These are phyloP conservation scores for Gossypium schwendimanii DNA, from an alignment of 441 rosid species.

Conservation along the genomic window DNA sequence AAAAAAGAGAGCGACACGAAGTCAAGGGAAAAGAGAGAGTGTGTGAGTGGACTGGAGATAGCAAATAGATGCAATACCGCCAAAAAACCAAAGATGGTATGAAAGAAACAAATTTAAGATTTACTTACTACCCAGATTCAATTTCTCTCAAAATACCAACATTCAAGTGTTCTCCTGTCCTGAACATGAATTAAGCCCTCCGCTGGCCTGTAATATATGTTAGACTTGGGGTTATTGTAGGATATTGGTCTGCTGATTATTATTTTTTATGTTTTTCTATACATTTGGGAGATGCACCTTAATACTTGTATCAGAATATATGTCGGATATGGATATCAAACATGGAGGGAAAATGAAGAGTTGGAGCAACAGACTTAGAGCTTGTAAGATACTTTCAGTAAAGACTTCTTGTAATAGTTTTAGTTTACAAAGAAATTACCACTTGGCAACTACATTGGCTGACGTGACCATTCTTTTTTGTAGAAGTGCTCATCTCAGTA, in stretches of 20 bases:
- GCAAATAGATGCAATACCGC: background rate
- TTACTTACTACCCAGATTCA: background rate
- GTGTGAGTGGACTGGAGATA: background rate
- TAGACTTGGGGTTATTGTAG: background rate
- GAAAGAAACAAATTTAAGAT: background rate
- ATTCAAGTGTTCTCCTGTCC: background rate
- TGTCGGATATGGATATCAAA: background rate
- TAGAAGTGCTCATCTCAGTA: background rate
- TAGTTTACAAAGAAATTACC: background rate
- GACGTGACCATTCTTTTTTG: background rate
- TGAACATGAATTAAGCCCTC: background rate
- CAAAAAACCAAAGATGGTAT: background rate
- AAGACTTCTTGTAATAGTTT: background rate
- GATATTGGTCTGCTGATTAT: background rate
- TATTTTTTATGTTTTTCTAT: background rate
- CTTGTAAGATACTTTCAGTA: background rate
- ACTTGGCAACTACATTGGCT: background rate
- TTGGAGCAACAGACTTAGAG: background rate
- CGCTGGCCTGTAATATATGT: background rate
- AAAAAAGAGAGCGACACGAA: too few species aligned
- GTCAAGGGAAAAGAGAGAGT: background rate
- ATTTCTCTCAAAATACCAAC: background rate
- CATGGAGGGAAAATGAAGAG: background rate
- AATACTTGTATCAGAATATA: background rate
- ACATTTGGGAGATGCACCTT: background rate